Conservation (phyloP, 257 asterid genomes). For the Agastache rugosa region DNA sequence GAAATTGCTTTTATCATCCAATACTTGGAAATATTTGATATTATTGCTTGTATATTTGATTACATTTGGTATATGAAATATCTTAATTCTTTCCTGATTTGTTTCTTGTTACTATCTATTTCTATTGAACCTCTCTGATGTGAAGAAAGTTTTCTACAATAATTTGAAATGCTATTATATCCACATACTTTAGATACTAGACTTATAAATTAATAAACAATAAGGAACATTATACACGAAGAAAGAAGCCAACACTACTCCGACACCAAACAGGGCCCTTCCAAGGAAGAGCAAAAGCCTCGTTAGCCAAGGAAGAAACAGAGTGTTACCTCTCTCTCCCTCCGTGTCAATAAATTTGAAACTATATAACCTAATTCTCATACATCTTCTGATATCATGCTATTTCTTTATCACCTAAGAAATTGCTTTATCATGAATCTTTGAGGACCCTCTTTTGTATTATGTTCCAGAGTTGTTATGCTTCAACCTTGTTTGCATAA, state of each 20-base stretch:
- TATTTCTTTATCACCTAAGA: background rate
- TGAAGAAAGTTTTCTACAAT: background rate
- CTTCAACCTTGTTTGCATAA: no score
- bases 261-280: slow-evolving; percentile 41
- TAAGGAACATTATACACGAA: background rate
- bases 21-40: no score
- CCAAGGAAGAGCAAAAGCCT: slow-evolving; percentile 52
- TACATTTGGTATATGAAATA: slow-evolving; percentile 13
- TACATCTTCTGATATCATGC: background rate
- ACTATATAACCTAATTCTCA: background rate
- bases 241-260: slow-evolving; percentile 44
- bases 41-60: no score
- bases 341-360: background rate
- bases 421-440: no score
- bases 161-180: slow-evolving; percentile 35
- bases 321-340: background rate
- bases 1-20: no score
- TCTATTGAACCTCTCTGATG: background rate
- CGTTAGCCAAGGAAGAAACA: slow-evolving; percentile 59
- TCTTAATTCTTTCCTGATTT: slow-evolving; percentile 15
- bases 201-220: slow-evolving; percentile 39
- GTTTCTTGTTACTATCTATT: background rate
- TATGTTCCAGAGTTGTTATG: no score
- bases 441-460: no score
- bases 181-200: slow-evolving; percentile 24